phyloP scores from a whole-genome alignment of 2,329 filamentous ascomycete genomes.

The Penicillium fuscoglaucum region DNA sequence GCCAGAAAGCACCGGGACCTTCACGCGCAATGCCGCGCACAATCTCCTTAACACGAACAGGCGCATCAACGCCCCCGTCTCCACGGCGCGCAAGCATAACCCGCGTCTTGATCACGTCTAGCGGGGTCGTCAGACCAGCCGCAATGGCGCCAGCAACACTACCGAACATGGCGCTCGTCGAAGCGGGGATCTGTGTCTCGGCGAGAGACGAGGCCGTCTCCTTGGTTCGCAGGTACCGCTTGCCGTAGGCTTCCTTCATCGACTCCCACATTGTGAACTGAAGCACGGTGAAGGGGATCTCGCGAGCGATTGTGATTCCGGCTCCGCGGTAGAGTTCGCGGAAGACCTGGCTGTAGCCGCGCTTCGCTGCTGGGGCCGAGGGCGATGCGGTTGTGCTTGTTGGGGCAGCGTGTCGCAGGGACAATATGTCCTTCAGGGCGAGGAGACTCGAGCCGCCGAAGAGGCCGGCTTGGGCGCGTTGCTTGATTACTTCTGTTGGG shows the following conservation, averaged over 20 bases:
- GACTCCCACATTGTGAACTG: conserved; percentile 97
- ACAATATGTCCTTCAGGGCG: conserved; percentile 70
- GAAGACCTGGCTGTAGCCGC: conserved; percentile 61
- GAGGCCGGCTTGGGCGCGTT: conserved; percentile 86
- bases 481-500: conserved; percentile 95
- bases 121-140: conserved; percentile 82
- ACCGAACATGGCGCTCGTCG: conserved; percentile 82
- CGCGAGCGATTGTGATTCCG: conserved; percentile 87
- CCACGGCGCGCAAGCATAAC: conserved; percentile 82
- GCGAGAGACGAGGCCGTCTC: conserved; percentile 33
- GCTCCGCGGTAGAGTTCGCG: conserved; percentile 88
- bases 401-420: conserved; percentile 43
- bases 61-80: conserved; percentile 51
- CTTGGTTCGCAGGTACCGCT: conserved; percentile 43
- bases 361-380: conserved; percentile 31
- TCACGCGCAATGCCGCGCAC: conserved; percentile 63
- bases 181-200: conserved; percentile 59
- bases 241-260: conserved; percentile 64
- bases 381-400: background rate
- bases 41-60: conserved; percentile 49
- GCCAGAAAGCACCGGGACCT: conserved; percentile 49
- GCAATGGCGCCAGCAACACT: conserved; percentile 81
- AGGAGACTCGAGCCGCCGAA: conserved; percentile 68
- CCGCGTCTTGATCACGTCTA: conserved; percentile 95
- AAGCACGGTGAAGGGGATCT: conserved; percentile 95